Evolutionary conservation across 1,139 yeast species (phyloP).

Genomic region (Komagataea norvegica): DNA sequence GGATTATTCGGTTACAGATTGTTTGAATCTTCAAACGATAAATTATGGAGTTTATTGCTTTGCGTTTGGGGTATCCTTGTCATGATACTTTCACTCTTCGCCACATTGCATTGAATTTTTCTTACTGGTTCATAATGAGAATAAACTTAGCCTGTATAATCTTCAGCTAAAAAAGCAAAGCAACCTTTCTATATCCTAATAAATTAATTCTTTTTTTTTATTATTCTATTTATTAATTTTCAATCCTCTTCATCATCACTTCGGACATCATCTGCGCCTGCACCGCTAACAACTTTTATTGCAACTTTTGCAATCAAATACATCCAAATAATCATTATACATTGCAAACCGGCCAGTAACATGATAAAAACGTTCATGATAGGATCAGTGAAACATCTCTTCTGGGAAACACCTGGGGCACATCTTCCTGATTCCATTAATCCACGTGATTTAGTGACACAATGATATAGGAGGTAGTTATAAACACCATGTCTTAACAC

Average conservation of each 20-base stretch:
- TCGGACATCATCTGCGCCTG: conserved; percentile 76
- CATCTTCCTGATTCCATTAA: conserved; percentile 25
- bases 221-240: not conserved
- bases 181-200: too few relatives aligned
- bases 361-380: conserved; percentile 49
- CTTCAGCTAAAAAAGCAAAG: too few relatives aligned
- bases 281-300: conserved; percentile 62
- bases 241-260: conserved; percentile 65
- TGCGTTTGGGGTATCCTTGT: conserved; percentile 71
- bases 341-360: conserved; percentile 62
- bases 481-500: conserved; percentile 69
- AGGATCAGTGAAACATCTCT: conserved; percentile 55
- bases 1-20: conserved; percentile 82
- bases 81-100: conserved; percentile 71
- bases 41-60: conserved; percentile 56
- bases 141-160: too few relatives aligned
- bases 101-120: conserved; percentile 54
- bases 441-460: conserved; percentile 30
- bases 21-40: conserved; percentile 44
- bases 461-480: conserved; percentile 58
- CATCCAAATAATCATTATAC: conserved; percentile 70
- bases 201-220: too few relatives aligned
- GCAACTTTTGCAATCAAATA: conserved; percentile 68
- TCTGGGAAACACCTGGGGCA: conserved; percentile 17
- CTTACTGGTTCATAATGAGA: too few relatives aligned